Conservation (phyloP, 1,139 yeast genomes). For the Blastobotrys arbuscula region DNA sequence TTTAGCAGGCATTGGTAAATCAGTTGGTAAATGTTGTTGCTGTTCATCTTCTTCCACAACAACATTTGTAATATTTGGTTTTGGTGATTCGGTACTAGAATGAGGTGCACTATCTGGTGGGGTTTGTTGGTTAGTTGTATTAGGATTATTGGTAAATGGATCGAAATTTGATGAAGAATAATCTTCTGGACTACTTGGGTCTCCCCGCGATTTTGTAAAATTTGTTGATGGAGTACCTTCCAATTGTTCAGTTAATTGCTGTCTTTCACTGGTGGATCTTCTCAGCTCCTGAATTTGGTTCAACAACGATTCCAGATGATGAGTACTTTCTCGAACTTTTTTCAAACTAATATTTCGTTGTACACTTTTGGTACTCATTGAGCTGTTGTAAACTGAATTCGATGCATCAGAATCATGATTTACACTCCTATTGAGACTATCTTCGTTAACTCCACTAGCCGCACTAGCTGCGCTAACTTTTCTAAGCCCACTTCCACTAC, state of each 20-base stretch:
- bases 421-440: not conserved
- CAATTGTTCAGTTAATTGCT: constrained; percentile 4
- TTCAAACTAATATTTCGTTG: constrained; percentile 6
- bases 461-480: not conserved
- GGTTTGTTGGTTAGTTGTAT: not conserved
- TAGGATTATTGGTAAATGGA: not conserved
- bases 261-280: constrained; percentile 19
- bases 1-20: not conserved
- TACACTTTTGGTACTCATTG: not conserved
- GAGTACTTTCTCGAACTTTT: constrained; percentile 23
- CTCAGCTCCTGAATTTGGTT: constrained; percentile 23
- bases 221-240: not conserved
- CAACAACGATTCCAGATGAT: constrained; percentile 22
- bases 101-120: not conserved
- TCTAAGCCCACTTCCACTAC: not conserved
- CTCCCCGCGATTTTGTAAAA: not conserved
- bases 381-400: not conserved
- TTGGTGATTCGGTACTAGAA: not conserved
- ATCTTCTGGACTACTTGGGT: constrained; percentile 8
- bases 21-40: constrained; percentile 1
- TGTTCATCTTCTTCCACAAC: not conserved
- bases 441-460: not conserved
- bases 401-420: not conserved
- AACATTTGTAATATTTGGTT: not conserved
- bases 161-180: constrained; percentile 12